Evolutionary conservation across 345 rosid species (phyloP), one percentile per base, ranked within the genome.

Genomic region (Linum tenue): DNA sequence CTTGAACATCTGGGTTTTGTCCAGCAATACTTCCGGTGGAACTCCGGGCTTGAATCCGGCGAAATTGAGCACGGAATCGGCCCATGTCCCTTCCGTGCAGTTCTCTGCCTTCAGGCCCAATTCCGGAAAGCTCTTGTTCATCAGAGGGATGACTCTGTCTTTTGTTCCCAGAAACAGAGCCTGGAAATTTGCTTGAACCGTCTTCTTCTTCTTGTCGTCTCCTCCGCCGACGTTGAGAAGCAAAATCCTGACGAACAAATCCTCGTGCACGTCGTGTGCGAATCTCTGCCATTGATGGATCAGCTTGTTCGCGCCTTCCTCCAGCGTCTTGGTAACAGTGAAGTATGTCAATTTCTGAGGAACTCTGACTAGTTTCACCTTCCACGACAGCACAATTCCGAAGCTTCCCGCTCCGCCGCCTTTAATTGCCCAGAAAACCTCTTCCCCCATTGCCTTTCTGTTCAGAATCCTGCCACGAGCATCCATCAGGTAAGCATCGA

Each of bases 401-500:
- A 48, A 48, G 53, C 53, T 48, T 2, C 14, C 9, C 3, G 53
- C 53, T 48, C 53, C 53, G 7, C 51, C 51, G 2, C 51, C 10
- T 44, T 1, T 9, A 44, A 44, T 44, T 14, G 51, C 11, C 51
- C 10, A 44, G 51, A 44, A 44, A 44, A 44, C 51, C 9, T 3
- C 58, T 17, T 55, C 59, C 59, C 59, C 59, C 63, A 41, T 55
- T 55, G 62, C 14, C 8, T 67, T n/a, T 43, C 39, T 59, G 14
- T 59, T 17, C 51, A 67, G 22, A 14, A 58, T 7, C 9, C 44
- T 67, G n/a, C 69, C 69, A 42, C 43, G 14, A 7, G 55, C 64
- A 41, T 67, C 69, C 5, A 67, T 56, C 15, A 67, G 2, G n/a
- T 1, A 1, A 36, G 55, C 56, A 15, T 67, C 69, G 15, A 67